Percentiles rank a stretch among this genome's conserved stretches.
Evolutionary conservation across 345 rosid species (phyloP).

Genomic region (Geranium brycei): DNA sequence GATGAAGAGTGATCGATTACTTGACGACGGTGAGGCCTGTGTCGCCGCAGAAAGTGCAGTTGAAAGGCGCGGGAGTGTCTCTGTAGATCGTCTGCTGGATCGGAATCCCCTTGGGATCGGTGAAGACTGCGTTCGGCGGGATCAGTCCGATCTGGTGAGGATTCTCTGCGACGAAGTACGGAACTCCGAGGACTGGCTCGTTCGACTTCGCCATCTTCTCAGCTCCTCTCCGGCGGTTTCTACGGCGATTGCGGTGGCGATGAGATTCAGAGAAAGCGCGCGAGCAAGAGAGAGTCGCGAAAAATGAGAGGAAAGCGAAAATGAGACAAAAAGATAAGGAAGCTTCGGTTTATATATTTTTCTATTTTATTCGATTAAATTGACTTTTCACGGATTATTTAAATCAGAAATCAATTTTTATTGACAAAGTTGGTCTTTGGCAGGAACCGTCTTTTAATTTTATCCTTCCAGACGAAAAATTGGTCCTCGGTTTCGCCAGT

Average conservation of each 20-base stretch:
- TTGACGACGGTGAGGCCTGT: conserved; percentile 68
- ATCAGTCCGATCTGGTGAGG: conserved; percentile 59
- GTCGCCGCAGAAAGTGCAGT: conserved; percentile 56
- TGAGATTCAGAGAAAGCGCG: neutral
- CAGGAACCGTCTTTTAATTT: too few species aligned
- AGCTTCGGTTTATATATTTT: neutral
- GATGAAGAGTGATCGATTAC: conserved; percentile 16
- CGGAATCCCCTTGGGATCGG: conserved; percentile 67
- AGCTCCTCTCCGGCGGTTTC: neutral
- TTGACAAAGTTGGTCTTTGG: too few species aligned
- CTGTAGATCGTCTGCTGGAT: conserved; percentile 77
- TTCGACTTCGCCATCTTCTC: conserved; percentile 35
- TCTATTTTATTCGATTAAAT: too few species aligned
- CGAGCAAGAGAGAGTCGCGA: neutral
- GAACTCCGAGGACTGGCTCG: conserved; percentile 50
- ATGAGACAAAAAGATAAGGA: neutral
- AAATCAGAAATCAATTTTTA: too few species aligned
- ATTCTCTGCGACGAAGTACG: too few species aligned
- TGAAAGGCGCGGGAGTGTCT: conserved; percentile 92
- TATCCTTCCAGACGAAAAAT: too few species aligned
- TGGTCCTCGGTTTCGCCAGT: too few species aligned
- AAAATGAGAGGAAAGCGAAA: neutral
- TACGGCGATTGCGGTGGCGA: neutral
- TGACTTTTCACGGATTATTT: too few species aligned
- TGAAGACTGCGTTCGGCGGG: conserved; percentile 62